These are phyloP conservation scores for Trichophyton rubrum DNA, from an alignment of 2,329 filamentous ascomycete species.

Conservation along the genomic window DNA sequence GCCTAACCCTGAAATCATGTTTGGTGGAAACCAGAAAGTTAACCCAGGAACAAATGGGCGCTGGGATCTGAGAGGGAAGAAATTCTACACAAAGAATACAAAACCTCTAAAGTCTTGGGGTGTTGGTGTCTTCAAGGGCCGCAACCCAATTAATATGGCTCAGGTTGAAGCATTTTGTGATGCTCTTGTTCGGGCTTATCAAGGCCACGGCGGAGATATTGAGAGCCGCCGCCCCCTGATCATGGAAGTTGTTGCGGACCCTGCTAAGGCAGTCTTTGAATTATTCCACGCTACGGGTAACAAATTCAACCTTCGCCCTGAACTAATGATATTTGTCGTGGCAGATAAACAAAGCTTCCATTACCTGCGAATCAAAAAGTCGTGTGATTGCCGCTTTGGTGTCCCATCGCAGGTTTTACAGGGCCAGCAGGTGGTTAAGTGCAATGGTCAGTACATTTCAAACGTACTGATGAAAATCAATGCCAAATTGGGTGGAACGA, in stretches of 20 bases:
- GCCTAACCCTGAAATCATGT: conserved; percentile 57
- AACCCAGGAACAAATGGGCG: conserved; percentile 58
- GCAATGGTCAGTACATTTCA: conserved; percentile 70
- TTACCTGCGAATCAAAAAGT: conserved; percentile 84
- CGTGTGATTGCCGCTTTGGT: conserved; percentile 72
- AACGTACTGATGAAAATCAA: conserved; percentile 98
- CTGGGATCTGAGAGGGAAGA: conserved; percentile 77
- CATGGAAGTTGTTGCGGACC: conserved; percentile 31
- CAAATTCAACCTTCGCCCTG: conserved; percentile 45
- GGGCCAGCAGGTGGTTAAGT: conserved; percentile 53
- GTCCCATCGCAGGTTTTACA: conserved; percentile 75
- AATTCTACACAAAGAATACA: conserved; percentile 56
- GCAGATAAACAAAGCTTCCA: conserved; percentile 55
- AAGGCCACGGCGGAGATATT: conserved; percentile 48
- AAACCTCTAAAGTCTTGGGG: conserved; percentile 60
- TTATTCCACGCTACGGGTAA: conserved; percentile 46
- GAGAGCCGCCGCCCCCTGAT: conserved; percentile 35
- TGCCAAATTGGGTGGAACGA: conserved; percentile 80
- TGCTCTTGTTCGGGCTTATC: conserved; percentile 50
- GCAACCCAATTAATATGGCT: conserved; percentile 33
- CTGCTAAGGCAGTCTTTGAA: conserved; percentile 43
- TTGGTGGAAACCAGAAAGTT: conserved; percentile 41
- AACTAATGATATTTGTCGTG: conserved; percentile 71
- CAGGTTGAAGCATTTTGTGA: conserved; percentile 43
- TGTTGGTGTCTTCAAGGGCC: conserved; percentile 52